Evolutionary conservation across 306 rosid species (phyloP).

Genomic region (Vicia villosa): DNA sequence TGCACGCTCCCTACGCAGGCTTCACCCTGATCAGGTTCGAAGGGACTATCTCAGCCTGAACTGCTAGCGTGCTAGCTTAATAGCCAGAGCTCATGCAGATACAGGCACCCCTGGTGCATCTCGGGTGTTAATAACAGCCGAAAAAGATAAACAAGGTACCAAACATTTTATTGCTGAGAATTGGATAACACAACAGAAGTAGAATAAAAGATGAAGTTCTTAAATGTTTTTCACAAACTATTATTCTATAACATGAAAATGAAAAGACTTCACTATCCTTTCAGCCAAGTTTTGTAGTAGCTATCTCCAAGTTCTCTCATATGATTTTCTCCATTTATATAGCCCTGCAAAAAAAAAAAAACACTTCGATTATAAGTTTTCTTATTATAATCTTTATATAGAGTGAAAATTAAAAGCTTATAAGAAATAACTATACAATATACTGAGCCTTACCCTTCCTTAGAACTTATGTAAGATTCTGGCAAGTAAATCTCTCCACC

Average conservation of each 20-base stretch:
- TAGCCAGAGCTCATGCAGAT: slow-evolving; percentile 61
- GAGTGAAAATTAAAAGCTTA: slow-evolving; percentile 8
- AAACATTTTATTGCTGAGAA: slow-evolving; percentile 47
- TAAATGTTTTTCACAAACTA: slow-evolving; percentile 49
- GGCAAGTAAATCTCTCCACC: slow-evolving; percentile 99
- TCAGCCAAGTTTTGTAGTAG: slow-evolving; percentile 42
- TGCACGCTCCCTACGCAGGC: slow-evolving; percentile 99
- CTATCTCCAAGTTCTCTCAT: slow-evolving; percentile 44
- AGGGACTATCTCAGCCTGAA: slow-evolving; percentile 99
- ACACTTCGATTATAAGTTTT: background rate
- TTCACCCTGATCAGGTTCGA: slow-evolving; percentile 99
- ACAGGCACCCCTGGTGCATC: slow-evolving; percentile 99
- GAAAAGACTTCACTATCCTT: slow-evolving; percentile 39
- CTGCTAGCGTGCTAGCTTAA: slow-evolving; percentile 56
- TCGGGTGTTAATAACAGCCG: slow-evolving; percentile 54
- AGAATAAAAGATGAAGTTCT: slow-evolving; percentile 40
- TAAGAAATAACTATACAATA: background rate
- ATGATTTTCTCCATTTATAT: slow-evolving; percentile 39
- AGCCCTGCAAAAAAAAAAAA: slow-evolving; percentile 50
- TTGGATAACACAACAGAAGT: slow-evolving; percentile 38
- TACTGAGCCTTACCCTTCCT: slow-evolving; percentile 60
- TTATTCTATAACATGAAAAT: slow-evolving; percentile 47
- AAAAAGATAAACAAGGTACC: slow-evolving; percentile 14
- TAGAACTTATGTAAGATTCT: slow-evolving; percentile 56
- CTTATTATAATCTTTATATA: background rate